Evolutionary conservation across 202 grass and related monocot species (phyloP).

Genomic region (Setaria viridis): DNA sequence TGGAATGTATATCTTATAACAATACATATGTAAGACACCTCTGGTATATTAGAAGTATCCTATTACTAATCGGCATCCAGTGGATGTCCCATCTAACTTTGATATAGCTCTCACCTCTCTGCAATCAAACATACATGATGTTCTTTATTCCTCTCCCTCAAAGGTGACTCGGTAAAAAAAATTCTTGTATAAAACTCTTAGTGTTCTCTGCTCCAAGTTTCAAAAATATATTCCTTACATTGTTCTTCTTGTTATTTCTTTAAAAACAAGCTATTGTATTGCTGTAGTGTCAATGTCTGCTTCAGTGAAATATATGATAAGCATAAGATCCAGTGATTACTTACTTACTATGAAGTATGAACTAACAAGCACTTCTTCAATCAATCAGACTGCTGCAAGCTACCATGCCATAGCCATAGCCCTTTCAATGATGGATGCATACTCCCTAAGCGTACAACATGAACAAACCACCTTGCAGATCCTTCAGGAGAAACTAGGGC

Average conservation of each 20-base stretch:
- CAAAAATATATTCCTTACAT: slow-evolving; percentile 17
- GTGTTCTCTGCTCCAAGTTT: neutral
- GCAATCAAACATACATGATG: neutral
- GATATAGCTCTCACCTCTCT: slow-evolving; percentile 21
- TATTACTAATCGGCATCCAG: slow-evolving; percentile 6
- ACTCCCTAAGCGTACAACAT: slow-evolving; percentile 94
- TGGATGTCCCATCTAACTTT: neutral
- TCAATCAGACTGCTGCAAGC: slow-evolving; percentile 94
- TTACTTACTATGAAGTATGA: slow-evolving; percentile 42
- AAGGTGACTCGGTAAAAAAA: neutral
- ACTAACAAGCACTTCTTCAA: slow-evolving; percentile 42
- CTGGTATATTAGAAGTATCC: slow-evolving; percentile 17
- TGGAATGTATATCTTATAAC: slow-evolving; percentile 33
- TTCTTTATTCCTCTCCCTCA: slow-evolving; percentile 6
- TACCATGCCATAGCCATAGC: slow-evolving; percentile 99
- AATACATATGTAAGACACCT: neutral
- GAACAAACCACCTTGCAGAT: slow-evolving; percentile 98
- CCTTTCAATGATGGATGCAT: slow-evolving; percentile 98
- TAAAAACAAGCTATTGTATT: neutral
- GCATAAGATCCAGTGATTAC: slow-evolving; percentile 30
- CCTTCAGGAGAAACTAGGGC: slow-evolving; percentile 93
- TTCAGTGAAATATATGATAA: slow-evolving; percentile 32
- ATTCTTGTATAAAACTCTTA: neutral
- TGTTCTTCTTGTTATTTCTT: slow-evolving; percentile 7
- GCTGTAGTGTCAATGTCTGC: neutral